These are phyloP conservation scores for Primulina huaijiensis DNA, from an alignment of 257 asterid species.

Conservation along the genomic window DNA sequence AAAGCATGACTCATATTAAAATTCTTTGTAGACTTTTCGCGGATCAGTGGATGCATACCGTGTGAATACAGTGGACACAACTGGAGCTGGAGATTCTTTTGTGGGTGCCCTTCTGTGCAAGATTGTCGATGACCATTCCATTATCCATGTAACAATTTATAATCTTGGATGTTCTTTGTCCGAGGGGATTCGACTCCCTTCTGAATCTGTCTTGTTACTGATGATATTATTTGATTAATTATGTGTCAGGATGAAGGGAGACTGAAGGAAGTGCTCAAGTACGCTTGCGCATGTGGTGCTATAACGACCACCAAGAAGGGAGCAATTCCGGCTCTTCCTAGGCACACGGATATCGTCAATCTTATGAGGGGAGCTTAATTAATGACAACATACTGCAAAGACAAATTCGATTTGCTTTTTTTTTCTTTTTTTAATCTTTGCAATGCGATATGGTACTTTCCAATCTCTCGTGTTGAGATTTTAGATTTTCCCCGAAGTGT, in stretches of 20 bases:
- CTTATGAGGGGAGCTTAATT: constrained; percentile 35
- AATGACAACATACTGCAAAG: background rate
- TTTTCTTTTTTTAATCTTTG: background rate
- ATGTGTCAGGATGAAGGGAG: constrained; percentile 60
- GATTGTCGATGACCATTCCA: constrained; percentile 44
- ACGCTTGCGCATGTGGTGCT: constrained; percentile 94
- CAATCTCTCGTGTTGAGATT: background rate
- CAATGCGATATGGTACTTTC: background rate
- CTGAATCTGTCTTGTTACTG: background rate
- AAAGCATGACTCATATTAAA: background rate
- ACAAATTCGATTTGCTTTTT: background rate
- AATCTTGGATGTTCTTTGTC: background rate
- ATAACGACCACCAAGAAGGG: constrained; percentile 94
- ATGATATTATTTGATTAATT: background rate
- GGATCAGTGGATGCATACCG: constrained; percentile 35
- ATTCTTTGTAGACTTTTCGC: constrained; percentile 26
- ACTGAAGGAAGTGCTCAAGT: constrained; percentile 70
- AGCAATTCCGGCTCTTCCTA: constrained; percentile 93
- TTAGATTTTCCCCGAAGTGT: background rate
- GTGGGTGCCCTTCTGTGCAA: constrained; percentile 48
- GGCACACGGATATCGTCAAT: constrained; percentile 46
- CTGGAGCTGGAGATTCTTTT: constrained; percentile 57
- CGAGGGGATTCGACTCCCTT: background rate
- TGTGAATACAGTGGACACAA: constrained; percentile 48
- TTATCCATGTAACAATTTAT: constrained; percentile 31